These are phyloP conservation scores for Prunus mongolica DNA, from an alignment of 306 rosid genomes.

Conservation along the genomic window DNA sequence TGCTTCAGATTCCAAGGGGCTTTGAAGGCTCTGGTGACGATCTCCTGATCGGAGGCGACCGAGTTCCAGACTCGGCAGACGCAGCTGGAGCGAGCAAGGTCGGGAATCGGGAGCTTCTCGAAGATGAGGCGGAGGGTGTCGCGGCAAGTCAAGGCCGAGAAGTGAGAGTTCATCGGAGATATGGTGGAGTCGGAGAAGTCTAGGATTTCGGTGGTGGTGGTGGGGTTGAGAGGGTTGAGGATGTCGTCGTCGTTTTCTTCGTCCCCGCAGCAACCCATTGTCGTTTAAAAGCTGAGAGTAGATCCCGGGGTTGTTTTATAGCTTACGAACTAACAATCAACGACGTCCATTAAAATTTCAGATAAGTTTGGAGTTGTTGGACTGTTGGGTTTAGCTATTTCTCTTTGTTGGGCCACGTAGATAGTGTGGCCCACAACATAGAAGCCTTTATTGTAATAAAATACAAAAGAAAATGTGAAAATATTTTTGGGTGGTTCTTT, in stretches of 20 bases:
- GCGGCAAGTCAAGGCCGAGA: constrained; percentile 62
- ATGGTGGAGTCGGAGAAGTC: constrained; percentile 19
- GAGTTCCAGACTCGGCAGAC: constrained; percentile 83
- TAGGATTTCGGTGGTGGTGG: constrained; percentile 11
- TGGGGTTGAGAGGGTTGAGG: constrained; percentile 25
- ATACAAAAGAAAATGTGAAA: no score
- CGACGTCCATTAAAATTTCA: neutral
- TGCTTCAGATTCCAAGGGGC: constrained; percentile 69
- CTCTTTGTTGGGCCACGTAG: no score
- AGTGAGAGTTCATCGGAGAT: constrained; percentile 71
- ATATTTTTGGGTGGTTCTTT: no score
- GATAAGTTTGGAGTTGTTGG: neutral
- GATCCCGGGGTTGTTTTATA: neutral
- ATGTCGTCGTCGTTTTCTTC: constrained; percentile 52
- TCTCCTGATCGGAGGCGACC: constrained; percentile 74
- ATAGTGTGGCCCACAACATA: no score
- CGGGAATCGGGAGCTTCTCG: constrained; percentile 61
- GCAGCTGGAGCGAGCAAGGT: constrained; percentile 78
- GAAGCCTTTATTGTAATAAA: no score
- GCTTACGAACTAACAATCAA: neutral
- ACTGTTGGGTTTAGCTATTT: neutral
- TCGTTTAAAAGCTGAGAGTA: neutral
- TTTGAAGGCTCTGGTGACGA: constrained; percentile 47
- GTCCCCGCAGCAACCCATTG: constrained; percentile 62
- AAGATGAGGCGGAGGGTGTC: constrained; percentile 81